Evolutionary conservation across 768 basidiomycete genomes (phyloP).

Genomic region (Dioszegia crocea): DNA sequence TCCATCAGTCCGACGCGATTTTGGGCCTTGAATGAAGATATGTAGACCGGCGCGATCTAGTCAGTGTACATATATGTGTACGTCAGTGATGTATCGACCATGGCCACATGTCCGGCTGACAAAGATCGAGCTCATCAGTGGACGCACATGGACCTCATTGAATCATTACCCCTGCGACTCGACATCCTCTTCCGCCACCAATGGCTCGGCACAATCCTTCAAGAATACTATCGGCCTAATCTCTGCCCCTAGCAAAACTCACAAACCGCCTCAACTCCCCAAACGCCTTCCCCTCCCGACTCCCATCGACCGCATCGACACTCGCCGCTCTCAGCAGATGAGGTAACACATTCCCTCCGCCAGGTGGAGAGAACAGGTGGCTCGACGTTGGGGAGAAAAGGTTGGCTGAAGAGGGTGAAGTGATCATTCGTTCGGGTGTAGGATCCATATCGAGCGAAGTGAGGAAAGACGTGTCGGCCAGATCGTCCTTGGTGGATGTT

Average conservation of each 20-base stretch:
- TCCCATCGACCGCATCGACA: constrained; percentile 53
- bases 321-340: constrained; percentile 52
- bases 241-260: constrained; percentile 68
- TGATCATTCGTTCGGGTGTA: constrained; percentile 23
- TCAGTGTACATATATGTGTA: too few species aligned
- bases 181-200: too few species aligned
- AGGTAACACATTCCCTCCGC: constrained; percentile 56
- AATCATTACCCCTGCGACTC: too few species aligned
- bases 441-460: constrained; percentile 96
- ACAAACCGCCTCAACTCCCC: constrained; percentile 84
- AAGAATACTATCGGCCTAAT: too few species aligned
- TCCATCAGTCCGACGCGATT: too few species aligned
- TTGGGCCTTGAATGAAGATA: too few species aligned
- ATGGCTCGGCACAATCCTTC: too few species aligned
- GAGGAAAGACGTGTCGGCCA: constrained; percentile 86
- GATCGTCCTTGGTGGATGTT: constrained; percentile 84
- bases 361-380: constrained; percentile 4
- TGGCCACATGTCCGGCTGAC: too few species aligned
- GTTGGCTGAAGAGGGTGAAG: constrained; percentile 49
- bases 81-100: too few species aligned
- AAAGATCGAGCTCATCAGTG: too few species aligned
- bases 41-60: too few species aligned
- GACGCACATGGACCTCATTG: too few species aligned
- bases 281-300: constrained; percentile 65
- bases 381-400: constrained; percentile 57